These are phyloP conservation scores for Rhodofomes roseus DNA, from an alignment of 1,284 basidiomycete species.

Conservation along the genomic window DNA sequence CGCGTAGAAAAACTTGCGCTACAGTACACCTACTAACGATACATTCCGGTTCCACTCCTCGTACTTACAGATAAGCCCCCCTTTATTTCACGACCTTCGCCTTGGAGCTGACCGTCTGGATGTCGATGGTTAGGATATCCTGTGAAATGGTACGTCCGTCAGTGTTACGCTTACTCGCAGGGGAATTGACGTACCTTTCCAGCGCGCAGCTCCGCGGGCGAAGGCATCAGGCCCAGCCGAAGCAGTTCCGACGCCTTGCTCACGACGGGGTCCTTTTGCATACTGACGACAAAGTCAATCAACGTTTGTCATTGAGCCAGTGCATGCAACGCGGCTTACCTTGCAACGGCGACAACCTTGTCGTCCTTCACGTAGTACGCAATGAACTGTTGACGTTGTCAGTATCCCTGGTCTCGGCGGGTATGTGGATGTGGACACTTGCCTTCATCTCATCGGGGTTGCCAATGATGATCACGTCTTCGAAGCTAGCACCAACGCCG, in stretches of 20 bases:
- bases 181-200: slow-evolving; percentile 44
- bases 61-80: background rate
- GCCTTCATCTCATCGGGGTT: slow-evolving; percentile 79
- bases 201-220: slow-evolving; percentile 66
- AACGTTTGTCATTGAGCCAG: background rate
- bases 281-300: slow-evolving; percentile 36
- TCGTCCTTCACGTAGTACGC: slow-evolving; percentile 83
- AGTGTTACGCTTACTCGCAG: background rate
- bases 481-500: slow-evolving; percentile 85
- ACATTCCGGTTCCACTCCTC: background rate
- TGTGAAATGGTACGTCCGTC: slow-evolving; percentile 2
- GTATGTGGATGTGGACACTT: slow-evolving; percentile 8
- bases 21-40: background rate
- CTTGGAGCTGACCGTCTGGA: slow-evolving; percentile 22
- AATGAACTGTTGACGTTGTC: slow-evolving; percentile 54
- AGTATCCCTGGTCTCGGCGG: no score
- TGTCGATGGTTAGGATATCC: slow-evolving; percentile 27
- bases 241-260: slow-evolving; percentile 81
- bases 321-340: slow-evolving; percentile 32
- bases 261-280: slow-evolving; percentile 83
- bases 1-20: background rate
- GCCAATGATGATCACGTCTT: slow-evolving; percentile 81
- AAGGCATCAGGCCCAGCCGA: slow-evolving; percentile 79
- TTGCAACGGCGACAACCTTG: slow-evolving; percentile 80
- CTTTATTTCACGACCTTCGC: slow-evolving; percentile 18